Evolutionary conservation across 2,329 filamentous ascomycete species (phyloP), one percentile per base, ranked within the genome.

Genomic region (Nemania sp.): DNA sequence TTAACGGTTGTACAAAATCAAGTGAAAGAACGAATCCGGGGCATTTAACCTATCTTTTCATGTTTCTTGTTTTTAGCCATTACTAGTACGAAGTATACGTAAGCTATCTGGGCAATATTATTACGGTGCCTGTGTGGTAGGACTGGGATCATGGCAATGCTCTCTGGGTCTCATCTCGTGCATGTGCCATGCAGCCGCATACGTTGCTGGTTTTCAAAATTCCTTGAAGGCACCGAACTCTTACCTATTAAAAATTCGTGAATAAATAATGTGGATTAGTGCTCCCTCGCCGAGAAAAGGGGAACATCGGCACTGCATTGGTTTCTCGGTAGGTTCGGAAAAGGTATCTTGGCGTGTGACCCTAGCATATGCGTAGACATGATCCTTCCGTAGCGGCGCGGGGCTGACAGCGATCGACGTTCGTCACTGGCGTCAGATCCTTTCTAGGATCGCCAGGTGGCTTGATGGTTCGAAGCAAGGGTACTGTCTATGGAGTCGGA

Each of bases 301-400:
- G n/a, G n/a, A 9, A 31, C 28, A 14, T 15, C 22, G 15, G 36
- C 24, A 46, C n/a, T 26, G 39, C 28, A 56, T 53, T 59, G 56
- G 54, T 52, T 61, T 57, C 42, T 62, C 61, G 62, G 64, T 54
- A 58, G 52, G 24, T 52, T 65, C 60, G 62, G 64, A 52, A 31
- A n/a, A n/a, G n/a, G n/a, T n/a, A 61, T 52, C 47, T 34, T 59
- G 39, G 28, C 20, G 62, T 63, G 54, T 31, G 39, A 64, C 61
- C 31, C 49, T 51, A 41, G 36, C 47, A 49, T 44, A 49, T 55
- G 31, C 31, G 30, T 36, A n/a, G n/a, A n/a, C n/a, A n/a, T 31
- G 20, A 47, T 62, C 56, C 49, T 52, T 54, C 46, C 49, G 30
- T 30, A 22, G 34, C 42, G 8, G 51, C 45, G 33, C 17, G 30